A percentile compares a stretch with the other conserved stretches of the same genome.
Evolutionary conservation across 2,329 filamentous ascomycete species (phyloP).

Genomic region (Arthroderma uncinatum): DNA sequence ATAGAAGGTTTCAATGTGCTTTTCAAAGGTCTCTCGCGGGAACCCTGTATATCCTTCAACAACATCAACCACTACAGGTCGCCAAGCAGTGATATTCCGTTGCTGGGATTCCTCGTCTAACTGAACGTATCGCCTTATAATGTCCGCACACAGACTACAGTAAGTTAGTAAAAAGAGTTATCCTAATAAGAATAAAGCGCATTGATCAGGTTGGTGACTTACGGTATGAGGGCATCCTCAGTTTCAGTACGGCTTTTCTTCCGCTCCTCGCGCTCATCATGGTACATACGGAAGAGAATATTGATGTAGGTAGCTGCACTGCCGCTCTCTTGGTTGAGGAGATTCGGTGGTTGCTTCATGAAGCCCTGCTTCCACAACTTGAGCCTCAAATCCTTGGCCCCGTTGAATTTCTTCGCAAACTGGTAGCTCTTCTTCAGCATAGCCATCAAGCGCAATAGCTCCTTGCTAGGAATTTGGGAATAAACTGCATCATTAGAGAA

Average conservation of each 20-base stretch:
- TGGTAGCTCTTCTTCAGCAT: conserved; percentile 92
- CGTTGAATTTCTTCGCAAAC: conserved; percentile 95
- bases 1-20: conserved; percentile 74
- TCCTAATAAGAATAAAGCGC: neutral
- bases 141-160: conserved; percentile 70
- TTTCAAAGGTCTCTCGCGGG: conserved; percentile 64
- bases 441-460: conserved; percentile 84
- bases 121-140: conserved; percentile 70
- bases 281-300: conserved; percentile 95
- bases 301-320: conserved; percentile 89
- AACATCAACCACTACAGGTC: conserved; percentile 92
- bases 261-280: conserved; percentile 73
- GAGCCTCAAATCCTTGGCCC: conserved; percentile 90
- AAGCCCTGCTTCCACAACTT: conserved; percentile 94
- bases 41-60: conserved; percentile 86
- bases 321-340: conserved; percentile 92
- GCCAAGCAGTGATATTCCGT: conserved; percentile 92
- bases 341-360: conserved; percentile 97
- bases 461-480: conserved; percentile 75
- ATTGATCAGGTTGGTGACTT: conserved; percentile 23
- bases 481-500: conserved; percentile 97
- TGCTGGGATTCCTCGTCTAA: conserved; percentile 96
- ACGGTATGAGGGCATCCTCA: conserved; percentile 79
- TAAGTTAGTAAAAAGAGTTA: conserved; percentile 16
- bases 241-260: conserved; percentile 69